Evolutionary conservation across 1,284 basidiomycete genomes (phyloP), one percentile per base, ranked within the genome.

Genomic region (Meripilus lineatus): DNA sequence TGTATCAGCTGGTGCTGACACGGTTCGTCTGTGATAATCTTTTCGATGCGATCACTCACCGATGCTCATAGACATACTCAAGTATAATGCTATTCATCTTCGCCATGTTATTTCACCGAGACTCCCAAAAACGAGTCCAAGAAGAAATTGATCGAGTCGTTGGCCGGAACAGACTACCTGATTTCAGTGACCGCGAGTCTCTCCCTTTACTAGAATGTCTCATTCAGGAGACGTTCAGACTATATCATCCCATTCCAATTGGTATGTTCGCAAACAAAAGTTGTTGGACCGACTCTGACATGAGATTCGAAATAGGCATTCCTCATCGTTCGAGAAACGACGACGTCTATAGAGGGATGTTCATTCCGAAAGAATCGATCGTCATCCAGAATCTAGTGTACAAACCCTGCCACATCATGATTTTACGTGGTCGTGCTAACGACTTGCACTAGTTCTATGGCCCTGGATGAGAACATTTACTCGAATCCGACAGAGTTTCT

Each of bases 101-200:
- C 2, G 38, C 37, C 15, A 48, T 52, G 46, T 10, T 42, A 13
- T n/a, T 46, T 11, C 33, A 47, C 32, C 64, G 62, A 0, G 48
- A 47, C 1, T 50, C 52, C 7, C 53, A 58, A 22, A 26, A 38
- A 11, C 49, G 46, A 30, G 50, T 55, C 14, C 62, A 64, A 35
- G 41, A 44, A 5, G 61, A 65, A 44, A 46, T 65, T 5, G 57
- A 64, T 38, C n/a, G 32, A 10, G 45, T 58, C 2, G 52, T 63
- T 2, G 56, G 56, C 2, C 21, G 25, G n/a, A 50, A 57, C 13
- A 50, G 58, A 23, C 34, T 65, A 6, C 61, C 64, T 5, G 54
- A 47, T 3, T 55, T 63, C 32, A 50, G 49, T 10, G 64, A 66
- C 37, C 25, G 50, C 6, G 44, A 50, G 1, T 38, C 28, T 3